Evolutionary conservation across 192 early-diverging fungal genomes (phyloP), one percentile per base, ranked within the genome.

Genomic region (Coemansia guatemalensis): DNA sequence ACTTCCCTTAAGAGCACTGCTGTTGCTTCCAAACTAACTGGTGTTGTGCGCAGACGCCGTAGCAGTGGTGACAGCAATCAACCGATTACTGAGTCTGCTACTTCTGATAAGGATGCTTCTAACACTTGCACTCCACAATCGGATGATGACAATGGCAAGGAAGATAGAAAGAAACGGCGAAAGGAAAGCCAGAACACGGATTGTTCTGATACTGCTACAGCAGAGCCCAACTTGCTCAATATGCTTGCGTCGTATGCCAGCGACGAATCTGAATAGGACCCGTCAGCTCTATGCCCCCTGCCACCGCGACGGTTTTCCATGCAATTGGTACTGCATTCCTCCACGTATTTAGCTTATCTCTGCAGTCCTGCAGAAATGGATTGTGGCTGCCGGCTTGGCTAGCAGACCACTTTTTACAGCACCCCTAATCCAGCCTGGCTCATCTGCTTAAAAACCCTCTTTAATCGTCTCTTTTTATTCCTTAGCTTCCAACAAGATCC

Each of bases 171-270:
- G 18, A 44, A 58, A 21, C 41, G 24, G 41, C 39, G 39, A 44
- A 44, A 44, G 39, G 39, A 44, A 1, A 17, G 39, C 24, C 33
- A 8, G 8, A 33, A 54, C 17, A 24, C 33, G 18, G 32, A 62
- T 17, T 21, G n/a, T 22, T 51, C 26, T 33, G 52, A 12, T n/a
- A 23, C 21, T n/a, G 26, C 11, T 20, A 20, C 41, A 29, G 29
- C 5, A 0, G 33, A 21, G 6, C 8, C 35, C 1, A n/a, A 61
- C 11, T 57, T 56, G 12, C 60, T 62, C 24, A 56, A 60, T 1
- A 27, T 67, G 11, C 48, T 77, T 22, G 66, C 75, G 11, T 48
- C 65, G 8, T 77, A 77, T 20, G 61, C 48, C 14, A 60, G 60
- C 24, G 58, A 50, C 48, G 62, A 62, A 23, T 41, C 52, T n/a